Evolutionary conservation across 2,329 filamentous ascomycete genomes (phyloP), one percentile per base, ranked within the genome.

Genomic region (Nigrospora sphaerica): DNA sequence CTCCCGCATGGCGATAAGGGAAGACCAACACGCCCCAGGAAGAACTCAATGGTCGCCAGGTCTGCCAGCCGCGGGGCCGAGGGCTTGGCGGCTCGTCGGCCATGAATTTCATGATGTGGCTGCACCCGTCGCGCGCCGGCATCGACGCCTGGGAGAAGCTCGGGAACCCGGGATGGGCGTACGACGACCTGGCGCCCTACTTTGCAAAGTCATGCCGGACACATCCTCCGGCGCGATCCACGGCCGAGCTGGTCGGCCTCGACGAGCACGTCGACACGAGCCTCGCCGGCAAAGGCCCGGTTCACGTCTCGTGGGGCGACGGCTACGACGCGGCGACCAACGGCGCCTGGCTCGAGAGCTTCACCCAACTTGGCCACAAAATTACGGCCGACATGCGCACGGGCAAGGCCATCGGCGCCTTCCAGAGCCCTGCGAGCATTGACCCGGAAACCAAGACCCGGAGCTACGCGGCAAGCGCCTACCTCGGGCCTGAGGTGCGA

Each of bases 311-410:
- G 2, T 68, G 61, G 44, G 58, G 61, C 41, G 63, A 66, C 34
- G 62, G 60, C 0, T 66, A 66, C 44, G 49, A 53, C 9, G 44
- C 19, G 10, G 12, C 54, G 6, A 55, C 57, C 39, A 66, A 69
- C 46, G 53, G 60, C 32, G 63, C 63, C 1, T 71, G 68, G 68
- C 57, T 66, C 40, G 54, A 66, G 38, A 62, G 63, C 1, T 70
- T 71, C 48, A 52, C 52, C 7, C 55, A 53, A 6, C 56, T 68
- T 9, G 65, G 63, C 3, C 51, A 68, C 6, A 47, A 60, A 17
- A 54, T 62, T 51, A 61, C 57, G 23, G 51, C 52, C 9, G 66
- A 70, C 43, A 60, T 62, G 9, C 56, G 65, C 11, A 53, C 50
- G 0, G 62, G 62, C 10, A 58, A 52, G 35, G 58, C 58, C 0